phyloP scores from a whole-genome alignment of 139 green algal species.

The Coccomyxa sp. region DNA sequence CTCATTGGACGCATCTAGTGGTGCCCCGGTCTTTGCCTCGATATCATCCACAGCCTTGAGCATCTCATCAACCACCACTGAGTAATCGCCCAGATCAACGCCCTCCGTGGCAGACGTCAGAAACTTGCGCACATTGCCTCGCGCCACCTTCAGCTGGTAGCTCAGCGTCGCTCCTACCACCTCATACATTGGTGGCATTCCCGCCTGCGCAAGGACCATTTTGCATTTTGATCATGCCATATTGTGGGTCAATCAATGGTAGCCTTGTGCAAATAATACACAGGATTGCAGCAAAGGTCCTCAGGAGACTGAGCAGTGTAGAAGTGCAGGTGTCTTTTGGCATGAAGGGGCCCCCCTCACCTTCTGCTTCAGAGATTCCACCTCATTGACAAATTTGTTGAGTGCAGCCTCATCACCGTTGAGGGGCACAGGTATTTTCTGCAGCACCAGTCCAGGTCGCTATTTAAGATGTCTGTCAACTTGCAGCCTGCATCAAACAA shows the following conservation, averaged over 20 bases:
- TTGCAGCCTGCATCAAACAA: no score
- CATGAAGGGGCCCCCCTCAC: background rate
- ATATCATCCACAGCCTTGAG: conserved; percentile 40
- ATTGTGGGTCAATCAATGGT: background rate
- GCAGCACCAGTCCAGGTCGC: background rate
- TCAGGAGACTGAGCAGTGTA: no score
- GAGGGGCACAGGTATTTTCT: conserved; percentile 44
- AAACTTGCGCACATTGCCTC: conserved; percentile 36
- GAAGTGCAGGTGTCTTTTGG: background rate
- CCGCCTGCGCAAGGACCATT: conserved; percentile 15
- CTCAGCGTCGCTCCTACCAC: conserved; percentile 34
- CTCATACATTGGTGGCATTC: conserved; percentile 35
- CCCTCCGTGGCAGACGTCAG: conserved; percentile 11
- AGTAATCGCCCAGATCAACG: conserved; percentile 9
- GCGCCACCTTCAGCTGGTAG: conserved; percentile 25
- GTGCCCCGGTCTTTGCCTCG: conserved; percentile 32
- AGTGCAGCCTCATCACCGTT: conserved; percentile 40
- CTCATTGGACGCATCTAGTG: conserved; percentile 33
- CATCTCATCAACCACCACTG: conserved; percentile 21
- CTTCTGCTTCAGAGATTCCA: conserved; percentile 44
- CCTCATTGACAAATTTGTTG: conserved; percentile 40
- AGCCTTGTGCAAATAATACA: background rate
- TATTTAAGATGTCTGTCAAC: background rate
- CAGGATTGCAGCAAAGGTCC: background rate
- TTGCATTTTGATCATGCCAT: background rate